Base-by-base conservation (phyloP, 164 flowering plant genomes). In the Cinnamomum chago region DNA sequence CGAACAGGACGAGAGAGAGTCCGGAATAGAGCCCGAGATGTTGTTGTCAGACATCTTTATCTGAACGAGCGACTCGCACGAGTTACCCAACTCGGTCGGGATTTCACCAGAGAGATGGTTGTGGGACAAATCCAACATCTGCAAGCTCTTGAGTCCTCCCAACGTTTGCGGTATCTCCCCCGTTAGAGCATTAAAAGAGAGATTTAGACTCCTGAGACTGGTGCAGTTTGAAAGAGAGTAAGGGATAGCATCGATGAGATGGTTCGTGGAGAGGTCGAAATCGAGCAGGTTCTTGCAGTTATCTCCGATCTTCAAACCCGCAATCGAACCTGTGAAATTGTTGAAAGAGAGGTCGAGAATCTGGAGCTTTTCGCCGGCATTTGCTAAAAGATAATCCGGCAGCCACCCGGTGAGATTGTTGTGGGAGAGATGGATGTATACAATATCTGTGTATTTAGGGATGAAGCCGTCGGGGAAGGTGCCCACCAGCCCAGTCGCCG, bases 291-390 rank as follows among this genome's bases (percentile, higher is more conserved):
- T 80, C 64, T 72, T 74, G 83, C 95, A 92, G 50, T 85, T 81
- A 28, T 35, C 78, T 9, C 76, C 84, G 22, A 86, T 67, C 20
- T 51, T 78, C 69, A 87, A 52, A 62, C 80, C 77, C 0, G 92
- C 81, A 70, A 90, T 79, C 0, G 91, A 70, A 1, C 97, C 98
- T 0, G 92, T 85, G 0, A 94, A 72, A 76, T 92, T 89, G 84
- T 94, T 94, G 24, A 33, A 82, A 68, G 98, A 94, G 15, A 94
- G 86, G 72, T 94, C 98, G 28, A 94, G 89, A 60, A 73, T 72
- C 79, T 86, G 85, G 50, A 92, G 79, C 50, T 85, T 87, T 65
- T 83, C 81, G n/a, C n/a, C 60, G 1, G 85, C 73, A 76, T 72
- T 74, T 27, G 70, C 73, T 2, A 90, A 73, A 9, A 94, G 75